Conservation (phyloP, 148 eudicot genomes). For the Nepenthes gracilis region DNA sequence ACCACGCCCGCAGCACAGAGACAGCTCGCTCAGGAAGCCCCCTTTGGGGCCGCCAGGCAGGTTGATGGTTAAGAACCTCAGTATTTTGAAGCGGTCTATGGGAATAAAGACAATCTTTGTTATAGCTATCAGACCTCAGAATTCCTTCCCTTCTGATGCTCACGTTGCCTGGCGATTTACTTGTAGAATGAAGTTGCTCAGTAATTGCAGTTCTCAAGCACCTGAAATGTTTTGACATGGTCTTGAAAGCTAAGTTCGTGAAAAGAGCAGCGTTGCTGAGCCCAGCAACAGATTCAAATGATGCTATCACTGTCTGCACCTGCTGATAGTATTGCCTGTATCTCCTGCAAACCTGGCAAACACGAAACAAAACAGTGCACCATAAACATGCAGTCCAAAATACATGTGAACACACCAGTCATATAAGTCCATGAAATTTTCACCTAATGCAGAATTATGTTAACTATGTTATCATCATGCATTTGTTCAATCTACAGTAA, state of each 20-base stretch:
- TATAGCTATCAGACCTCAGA: not conserved
- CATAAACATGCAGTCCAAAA: too few species aligned
- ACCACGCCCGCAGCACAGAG: conserved; percentile 61
- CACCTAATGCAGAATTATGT: too few species aligned
- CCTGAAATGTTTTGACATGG: conserved; percentile 34
- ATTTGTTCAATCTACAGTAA: too few species aligned
- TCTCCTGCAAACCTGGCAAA: conserved; percentile 25
- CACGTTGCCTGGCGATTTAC: conserved; percentile 2
- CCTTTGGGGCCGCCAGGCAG: conserved; percentile 73
- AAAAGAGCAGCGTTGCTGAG: conserved; percentile 26
- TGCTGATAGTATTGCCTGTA: conserved; percentile 40
- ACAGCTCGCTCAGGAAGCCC: conserved; percentile 73
- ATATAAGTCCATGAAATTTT: too few species aligned
- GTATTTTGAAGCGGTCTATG: not conserved
- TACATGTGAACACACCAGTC: too few species aligned
- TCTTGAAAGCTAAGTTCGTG: conserved; percentile 27
- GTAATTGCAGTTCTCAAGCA: conserved; percentile 25
- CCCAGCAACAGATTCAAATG: conserved; percentile 29
- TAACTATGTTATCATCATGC: too few species aligned
- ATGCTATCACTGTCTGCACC: conserved; percentile 24
- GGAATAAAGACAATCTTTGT: conserved; percentile 2
- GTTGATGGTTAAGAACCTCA: conserved; percentile 18
- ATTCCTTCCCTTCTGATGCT: conserved; percentile 4
- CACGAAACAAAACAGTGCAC: too few species aligned
- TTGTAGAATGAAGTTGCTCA: conserved; percentile 15